Evolutionary conservation across 2,329 filamentous ascomycete species (phyloP), one percentile per base, ranked within the genome.

Genomic region (Claviceps pazoutovae): DNA sequence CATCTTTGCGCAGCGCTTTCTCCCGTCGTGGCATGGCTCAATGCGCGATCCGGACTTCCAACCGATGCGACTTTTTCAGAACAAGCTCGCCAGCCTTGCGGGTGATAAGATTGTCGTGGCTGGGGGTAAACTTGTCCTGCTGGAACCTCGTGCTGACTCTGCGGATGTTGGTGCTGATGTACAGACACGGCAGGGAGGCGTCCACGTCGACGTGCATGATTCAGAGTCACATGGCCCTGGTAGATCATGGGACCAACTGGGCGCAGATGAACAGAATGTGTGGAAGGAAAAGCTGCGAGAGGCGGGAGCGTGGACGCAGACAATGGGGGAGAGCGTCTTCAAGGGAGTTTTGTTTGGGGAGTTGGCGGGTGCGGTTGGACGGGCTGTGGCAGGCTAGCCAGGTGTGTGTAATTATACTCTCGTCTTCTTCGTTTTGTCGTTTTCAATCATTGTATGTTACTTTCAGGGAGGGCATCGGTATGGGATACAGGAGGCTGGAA

Each of bases 301-400:
- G 51, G 82, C 86, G 0, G 88, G 88, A 0, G 79, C 88, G 56
- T 94, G 87, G 88, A 78, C 79, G n/a, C 81, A 83, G 62, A 74
- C 79, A 39, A 86, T 91, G 73, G 86, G 86, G 2, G 87, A 91
- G 70, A 75, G 73, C 9, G 78, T 93, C 34, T 76, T 94, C 58
- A 81, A 83, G 67, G 85, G 86, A 2, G 78, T 94, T 36, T 70
- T 94, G 56, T 94, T 94, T 67, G 79, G 82, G 19, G 78, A 88
- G 67, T 72, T 87, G 56, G 84, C 78, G 1, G 83, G 78, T 2
- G 69, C 74, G 49, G 78, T 86, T 16, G 77, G 80, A 5, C 70
- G 68, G 34, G 71, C 74, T 46, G 69, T 78, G 50, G 71, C 63
- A 38, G 71, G 60, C 51, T 74, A 60, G 46, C 23, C 13, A 43